These are phyloP conservation scores for Candida nitratophila DNA, from an alignment of 805 yeast species.

Conservation along the genomic window DNA sequence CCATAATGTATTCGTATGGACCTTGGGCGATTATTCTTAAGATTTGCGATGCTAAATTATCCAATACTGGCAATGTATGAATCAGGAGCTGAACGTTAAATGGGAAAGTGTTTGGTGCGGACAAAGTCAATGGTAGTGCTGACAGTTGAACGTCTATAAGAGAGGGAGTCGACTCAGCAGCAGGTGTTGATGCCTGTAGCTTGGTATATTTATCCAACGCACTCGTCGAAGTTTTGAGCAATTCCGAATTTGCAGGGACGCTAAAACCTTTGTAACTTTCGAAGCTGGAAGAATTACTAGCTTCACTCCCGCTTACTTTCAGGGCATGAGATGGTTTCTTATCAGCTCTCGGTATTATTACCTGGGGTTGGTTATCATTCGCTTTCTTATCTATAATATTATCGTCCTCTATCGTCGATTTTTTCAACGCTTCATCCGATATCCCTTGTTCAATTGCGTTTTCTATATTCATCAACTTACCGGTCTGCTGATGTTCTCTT, in stretches of 20 bases:
- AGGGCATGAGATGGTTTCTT: no score
- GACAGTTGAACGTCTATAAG: conserved; percentile 43
- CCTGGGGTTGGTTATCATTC: no score
- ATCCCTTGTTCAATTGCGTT: no score
- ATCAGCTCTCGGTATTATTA: background rate
- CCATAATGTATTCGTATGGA: conserved; percentile 70
- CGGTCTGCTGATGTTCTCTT: background rate
- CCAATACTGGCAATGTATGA: conserved; percentile 69
- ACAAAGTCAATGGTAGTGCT: conserved; percentile 51
- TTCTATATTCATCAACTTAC: no score
- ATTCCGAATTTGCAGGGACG: conserved; percentile 28
- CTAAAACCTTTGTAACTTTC: conserved; percentile 22
- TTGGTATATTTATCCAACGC: conserved; percentile 8
- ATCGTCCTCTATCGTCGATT: no score
- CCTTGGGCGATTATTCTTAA: conserved; percentile 64
- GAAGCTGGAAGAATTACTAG: background rate
- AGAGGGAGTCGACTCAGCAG: conserved; percentile 4
- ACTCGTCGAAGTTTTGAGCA: conserved; percentile 12
- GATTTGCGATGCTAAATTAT: conserved; percentile 76
- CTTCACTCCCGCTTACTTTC: background rate
- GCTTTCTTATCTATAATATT: no score
- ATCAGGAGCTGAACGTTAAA: conserved; percentile 58
- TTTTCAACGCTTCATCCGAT: no score
- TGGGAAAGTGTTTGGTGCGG: conserved; percentile 50
- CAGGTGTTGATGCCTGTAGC: background rate